These are phyloP conservation scores for Leccinum variicolor DNA, from an alignment of 768 basidiomycete species.

Conservation along the genomic window DNA sequence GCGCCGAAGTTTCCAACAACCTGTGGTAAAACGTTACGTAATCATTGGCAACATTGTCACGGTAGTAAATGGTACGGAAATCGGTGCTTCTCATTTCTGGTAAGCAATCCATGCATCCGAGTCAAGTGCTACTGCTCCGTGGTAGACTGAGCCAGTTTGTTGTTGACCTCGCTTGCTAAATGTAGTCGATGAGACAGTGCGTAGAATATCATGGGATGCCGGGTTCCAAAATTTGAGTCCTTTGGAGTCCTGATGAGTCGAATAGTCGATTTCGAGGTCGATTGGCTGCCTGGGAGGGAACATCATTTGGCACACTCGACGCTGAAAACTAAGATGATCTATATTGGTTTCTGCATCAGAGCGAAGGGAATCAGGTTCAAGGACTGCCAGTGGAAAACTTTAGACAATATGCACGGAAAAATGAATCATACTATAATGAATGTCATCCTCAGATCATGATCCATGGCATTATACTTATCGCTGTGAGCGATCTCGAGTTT, in stretches of 20 bases:
- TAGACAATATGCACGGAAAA: neutral
- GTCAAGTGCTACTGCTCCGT: slow-evolving; percentile 25
- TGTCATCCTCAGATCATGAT: neutral
- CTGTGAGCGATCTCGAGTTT: neutral
- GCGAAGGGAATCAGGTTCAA: slow-evolving; percentile 44
- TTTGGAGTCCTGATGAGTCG: neutral
- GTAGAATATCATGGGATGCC: slow-evolving; percentile 12
- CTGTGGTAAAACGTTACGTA: no score
- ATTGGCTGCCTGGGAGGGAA: no score
- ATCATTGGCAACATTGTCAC: no score
- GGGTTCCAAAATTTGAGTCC: no score
- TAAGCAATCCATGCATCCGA: slow-evolving; percentile 15
- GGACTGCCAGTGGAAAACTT: slow-evolving; percentile 35
- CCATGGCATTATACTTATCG: neutral
- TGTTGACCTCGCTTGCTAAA: slow-evolving; percentile 40
- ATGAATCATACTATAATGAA: neutral
- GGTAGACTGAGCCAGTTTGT: slow-evolving; percentile 38
- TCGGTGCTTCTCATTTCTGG: no score
- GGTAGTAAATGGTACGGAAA: no score
- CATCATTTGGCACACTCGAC: slow-evolving; percentile 42
- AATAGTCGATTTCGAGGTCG: slow-evolving; percentile 42
- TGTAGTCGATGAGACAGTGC: slow-evolving; percentile 22
- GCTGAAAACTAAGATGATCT: slow-evolving; percentile 43
- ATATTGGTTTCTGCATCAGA: slow-evolving; percentile 41
- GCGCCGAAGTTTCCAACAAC: no score